Conservation (phyloP, 257 asterid genomes). For the Buddleja alternifolia region DNA sequence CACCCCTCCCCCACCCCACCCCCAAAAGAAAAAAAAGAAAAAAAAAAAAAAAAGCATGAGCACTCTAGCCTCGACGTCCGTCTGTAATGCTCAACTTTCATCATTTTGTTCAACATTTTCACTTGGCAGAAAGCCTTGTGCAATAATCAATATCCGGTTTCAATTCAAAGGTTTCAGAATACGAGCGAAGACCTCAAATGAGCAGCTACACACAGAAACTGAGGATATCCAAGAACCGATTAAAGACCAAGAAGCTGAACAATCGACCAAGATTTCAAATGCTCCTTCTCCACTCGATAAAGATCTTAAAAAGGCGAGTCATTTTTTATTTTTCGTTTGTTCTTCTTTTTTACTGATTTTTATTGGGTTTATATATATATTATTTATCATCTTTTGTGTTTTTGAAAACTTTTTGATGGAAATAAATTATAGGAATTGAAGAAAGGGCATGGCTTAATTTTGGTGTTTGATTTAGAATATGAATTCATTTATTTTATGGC, state of each 20-base stretch:
- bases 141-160: slow-evolving; percentile 12
- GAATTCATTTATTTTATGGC: neutral
- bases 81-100: slow-evolving; percentile 34
- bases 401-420: neutral
- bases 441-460: too few relatives aligned
- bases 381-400: neutral
- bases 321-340: neutral
- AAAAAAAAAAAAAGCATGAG: too few relatives aligned
- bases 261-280: slow-evolving; percentile 33
- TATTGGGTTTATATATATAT: neutral
- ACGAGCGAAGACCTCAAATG: slow-evolving; percentile 61
- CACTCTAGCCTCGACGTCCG: slow-evolving; percentile 43
- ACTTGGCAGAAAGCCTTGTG: slow-evolving; percentile 15
- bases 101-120: slow-evolving; percentile 19
- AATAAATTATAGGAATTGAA: neutral
- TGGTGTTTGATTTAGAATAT: neutral
- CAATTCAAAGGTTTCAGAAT: slow-evolving; percentile 41
- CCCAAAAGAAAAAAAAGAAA: too few relatives aligned
- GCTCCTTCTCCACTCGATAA: slow-evolving; percentile 54
- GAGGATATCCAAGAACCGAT: slow-evolving; percentile 37
- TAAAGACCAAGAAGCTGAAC: slow-evolving; percentile 33
- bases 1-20: too few relatives aligned
- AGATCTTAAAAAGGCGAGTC: slow-evolving; percentile 72
- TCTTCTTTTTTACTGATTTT: neutral
- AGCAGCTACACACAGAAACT: slow-evolving; percentile 40